Conservation (phyloP, 352 stramenopile genomes). For the Phytopythium delawarense region DNA sequence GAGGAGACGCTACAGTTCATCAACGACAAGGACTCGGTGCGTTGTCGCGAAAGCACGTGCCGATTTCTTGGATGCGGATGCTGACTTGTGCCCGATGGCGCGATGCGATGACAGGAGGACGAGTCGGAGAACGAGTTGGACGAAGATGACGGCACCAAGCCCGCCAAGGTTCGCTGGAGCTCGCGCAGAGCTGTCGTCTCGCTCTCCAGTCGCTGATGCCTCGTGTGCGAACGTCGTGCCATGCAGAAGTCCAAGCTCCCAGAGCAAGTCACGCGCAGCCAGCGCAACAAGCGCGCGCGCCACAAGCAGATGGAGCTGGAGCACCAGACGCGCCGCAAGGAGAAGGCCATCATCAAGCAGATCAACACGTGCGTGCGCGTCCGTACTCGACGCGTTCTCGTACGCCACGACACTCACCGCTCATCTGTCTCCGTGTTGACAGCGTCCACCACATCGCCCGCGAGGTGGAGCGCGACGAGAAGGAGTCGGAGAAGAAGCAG, state of each 20-base stretch:
- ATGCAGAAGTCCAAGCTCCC: conserved; percentile 31
- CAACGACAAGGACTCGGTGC: conserved; percentile 50
- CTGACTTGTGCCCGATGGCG: background rate
- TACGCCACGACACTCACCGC: background rate
- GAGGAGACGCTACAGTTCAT: conserved; percentile 81
- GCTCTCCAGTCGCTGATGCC: background rate
- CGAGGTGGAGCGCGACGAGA: conserved; percentile 65
- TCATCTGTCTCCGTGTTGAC: background rate
- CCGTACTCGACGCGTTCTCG: background rate
- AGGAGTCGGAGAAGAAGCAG: conserved; percentile 53
- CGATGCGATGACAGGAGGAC: conserved; percentile 10
- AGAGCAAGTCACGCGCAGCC: conserved; percentile 58
- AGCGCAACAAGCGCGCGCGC: conserved; percentile 75
- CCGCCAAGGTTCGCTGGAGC: conserved; percentile 21
- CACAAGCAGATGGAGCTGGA: conserved; percentile 81
- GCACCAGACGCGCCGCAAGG: conserved; percentile 46
- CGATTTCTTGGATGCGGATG: background rate
- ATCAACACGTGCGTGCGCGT: conserved; percentile 71
- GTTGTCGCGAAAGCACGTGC: background rate
- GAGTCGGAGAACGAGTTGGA: conserved; percentile 34
- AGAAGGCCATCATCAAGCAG: conserved; percentile 82
- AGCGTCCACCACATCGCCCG: conserved; percentile 70
- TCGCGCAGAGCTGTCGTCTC: background rate
- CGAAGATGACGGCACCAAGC: conserved; percentile 31
- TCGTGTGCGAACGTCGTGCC: background rate